phyloP scores from a whole-genome alignment of 495 filamentous ascomycete species.

The Articulospora tetracladia region DNA sequence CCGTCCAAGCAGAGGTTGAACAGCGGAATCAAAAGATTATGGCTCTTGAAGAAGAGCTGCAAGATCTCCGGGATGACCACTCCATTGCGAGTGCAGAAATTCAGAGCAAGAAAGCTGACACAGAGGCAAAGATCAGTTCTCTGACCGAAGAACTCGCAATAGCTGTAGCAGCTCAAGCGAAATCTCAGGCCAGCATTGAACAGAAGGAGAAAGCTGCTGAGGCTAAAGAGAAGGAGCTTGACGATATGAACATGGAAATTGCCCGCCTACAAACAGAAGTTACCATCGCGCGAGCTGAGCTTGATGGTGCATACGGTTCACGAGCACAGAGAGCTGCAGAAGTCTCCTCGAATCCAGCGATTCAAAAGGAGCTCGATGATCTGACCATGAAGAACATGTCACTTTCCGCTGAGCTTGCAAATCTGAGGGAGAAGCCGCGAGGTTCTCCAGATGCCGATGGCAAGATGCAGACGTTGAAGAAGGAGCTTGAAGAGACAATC shows the following conservation, averaged over 20 bases:
- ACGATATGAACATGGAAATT: slow-evolving; percentile 73
- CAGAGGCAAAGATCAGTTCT: slow-evolving; percentile 31
- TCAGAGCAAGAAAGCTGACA: slow-evolving; percentile 23
- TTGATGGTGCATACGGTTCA: slow-evolving; percentile 88
- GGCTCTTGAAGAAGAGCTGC: slow-evolving; percentile 37
- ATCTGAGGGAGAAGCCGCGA: slow-evolving; percentile 42
- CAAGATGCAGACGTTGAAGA: slow-evolving; percentile 42
- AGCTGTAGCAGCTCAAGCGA: slow-evolving; percentile 31
- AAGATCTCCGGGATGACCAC: slow-evolving; percentile 36
- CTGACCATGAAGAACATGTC: slow-evolving; percentile 57
- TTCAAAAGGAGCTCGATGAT: slow-evolving; percentile 61
- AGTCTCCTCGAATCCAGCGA: slow-evolving; percentile 60
- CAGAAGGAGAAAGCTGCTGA: slow-evolving; percentile 17
- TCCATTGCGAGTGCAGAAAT: slow-evolving; percentile 23
- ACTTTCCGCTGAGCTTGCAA: slow-evolving; percentile 54
- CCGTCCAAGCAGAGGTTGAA: slow-evolving; percentile 44
- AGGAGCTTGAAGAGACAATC: slow-evolving; percentile 76
- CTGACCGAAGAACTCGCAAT: slow-evolving; percentile 33
- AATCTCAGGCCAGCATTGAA: slow-evolving; percentile 18
- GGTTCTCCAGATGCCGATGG: slow-evolving; percentile 53
- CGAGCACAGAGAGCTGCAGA: slow-evolving; percentile 74
- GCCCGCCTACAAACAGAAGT: slow-evolving; percentile 86
- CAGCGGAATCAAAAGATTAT: slow-evolving; percentile 43
- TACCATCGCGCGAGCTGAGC: slow-evolving; percentile 87
- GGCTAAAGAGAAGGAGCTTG: slow-evolving; percentile 58